Base-by-base conservation (phyloP, 768 basidiomycete genomes). In the Rubroboletus satanas region DNA sequence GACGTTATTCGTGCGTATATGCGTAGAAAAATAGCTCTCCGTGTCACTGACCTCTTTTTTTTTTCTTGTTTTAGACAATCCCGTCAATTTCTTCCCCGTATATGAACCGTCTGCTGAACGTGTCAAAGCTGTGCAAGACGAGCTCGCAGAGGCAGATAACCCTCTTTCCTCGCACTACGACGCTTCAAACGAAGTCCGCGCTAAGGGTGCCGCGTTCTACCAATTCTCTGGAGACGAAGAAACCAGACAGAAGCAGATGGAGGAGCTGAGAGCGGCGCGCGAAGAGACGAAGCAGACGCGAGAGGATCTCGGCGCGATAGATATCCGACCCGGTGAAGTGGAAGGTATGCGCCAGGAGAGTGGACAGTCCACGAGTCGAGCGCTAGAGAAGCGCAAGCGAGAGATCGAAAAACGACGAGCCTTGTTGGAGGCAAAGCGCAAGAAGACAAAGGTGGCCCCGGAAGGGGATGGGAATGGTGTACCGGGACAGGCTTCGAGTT, bases 161-260 rank as follows among this genome's bases (percentile, higher is more conserved):
- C 89, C 88, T 0, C 77, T 90, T 7, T 77, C 80, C 11, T 71
- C 78, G 3, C 93, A 97, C 69, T 99, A 92, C 67, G 90, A 98
- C 66, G 82, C 91, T 0, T 78, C 82, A 0, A 74, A 72, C 48
- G 96, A 99, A 72, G 85, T 89, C 18, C 89, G 97, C 15, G 83
- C 88, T 12, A 88, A 87, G 69, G 97, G 90, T 42, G 95, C 96
- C 1, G 94, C 83, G 1, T 92, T 89, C 72, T 97, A 96, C 70
- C 88, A 91, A 67, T 95, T 98, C 71, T 91, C 92, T 12, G 80
- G 69, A 3, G 93, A 97, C 62, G 91, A 93, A 64, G 88, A 90
- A 59, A 83, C 81, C 29, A 78, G 97, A 41, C 74, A 74, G 59
- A 74, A 76, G 47, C 87, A 98, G 68, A 90, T 95, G 92, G 90